Percentiles rank a stretch among this genome's conserved stretches.
Conservation (phyloP, 176 grass and related monocot species). For the Chloris gayana region DNA sequence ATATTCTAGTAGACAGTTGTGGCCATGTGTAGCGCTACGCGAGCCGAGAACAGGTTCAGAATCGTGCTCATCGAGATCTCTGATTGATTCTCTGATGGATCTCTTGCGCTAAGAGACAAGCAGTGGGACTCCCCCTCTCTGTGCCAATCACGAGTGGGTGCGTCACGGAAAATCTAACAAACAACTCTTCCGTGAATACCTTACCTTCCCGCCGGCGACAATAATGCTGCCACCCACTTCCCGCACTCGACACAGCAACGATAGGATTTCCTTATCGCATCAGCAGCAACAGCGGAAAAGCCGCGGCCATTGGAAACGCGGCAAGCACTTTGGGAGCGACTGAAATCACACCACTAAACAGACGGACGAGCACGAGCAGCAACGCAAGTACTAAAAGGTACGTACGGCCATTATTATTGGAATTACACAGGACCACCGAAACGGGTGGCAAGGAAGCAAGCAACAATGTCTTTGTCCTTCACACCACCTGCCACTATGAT, state of each 20-base stretch:
- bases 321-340: neutral
- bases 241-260: neutral
- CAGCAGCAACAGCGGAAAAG: neutral
- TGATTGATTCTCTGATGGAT: neutral
- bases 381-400: slow-evolving; percentile 33
- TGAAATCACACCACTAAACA: neutral
- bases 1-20: no score
- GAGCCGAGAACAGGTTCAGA: neutral
- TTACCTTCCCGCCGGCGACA: neutral
- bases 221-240: neutral
- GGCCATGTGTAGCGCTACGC: neutral
- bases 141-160: neutral
- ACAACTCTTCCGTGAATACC: neutral
- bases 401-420: slow-evolving; percentile 56
- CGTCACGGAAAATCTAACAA: neutral
- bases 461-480: slow-evolving; percentile 7
- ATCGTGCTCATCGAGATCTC: neutral
- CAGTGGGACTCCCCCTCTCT: neutral
- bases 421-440: slow-evolving; percentile 46
- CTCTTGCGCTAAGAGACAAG: neutral
- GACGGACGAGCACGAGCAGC: neutral
- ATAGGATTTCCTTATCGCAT: neutral
- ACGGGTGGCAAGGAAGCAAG: slow-evolving; percentile 36
- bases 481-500: slow-evolving; percentile 26
- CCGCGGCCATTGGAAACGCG: slow-evolving; percentile 1